Conservation (phyloP, 805 yeast species). For the Candida patagonica region DNA sequence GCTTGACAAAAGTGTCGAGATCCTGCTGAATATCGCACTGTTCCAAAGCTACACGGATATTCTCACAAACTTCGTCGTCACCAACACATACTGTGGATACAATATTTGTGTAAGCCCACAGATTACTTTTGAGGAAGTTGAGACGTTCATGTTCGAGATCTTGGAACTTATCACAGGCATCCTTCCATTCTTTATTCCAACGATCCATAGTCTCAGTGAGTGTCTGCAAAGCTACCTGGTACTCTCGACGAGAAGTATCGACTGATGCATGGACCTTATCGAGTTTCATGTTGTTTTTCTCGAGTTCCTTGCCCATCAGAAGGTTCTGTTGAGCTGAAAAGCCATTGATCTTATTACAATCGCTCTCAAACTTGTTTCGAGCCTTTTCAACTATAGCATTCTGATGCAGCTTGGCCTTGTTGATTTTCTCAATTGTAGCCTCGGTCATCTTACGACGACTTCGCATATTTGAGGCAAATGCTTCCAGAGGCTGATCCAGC, state of each 20-base stretch:
- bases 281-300: constrained; percentile 47
- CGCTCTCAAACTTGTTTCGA: constrained; percentile 43
- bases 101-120: constrained; percentile 72
- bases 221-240: constrained; percentile 44
- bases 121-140: constrained; percentile 54
- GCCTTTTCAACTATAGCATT: constrained; percentile 27
- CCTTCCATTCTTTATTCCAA: constrained; percentile 68
- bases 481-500: constrained; percentile 42
- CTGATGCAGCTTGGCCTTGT: constrained; percentile 35
- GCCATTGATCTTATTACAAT: constrained; percentile 50
- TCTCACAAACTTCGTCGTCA: constrained; percentile 70
- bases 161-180: constrained; percentile 53
- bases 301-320: constrained; percentile 66
- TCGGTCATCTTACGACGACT: constrained; percentile 51
- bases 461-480: constrained; percentile 43
- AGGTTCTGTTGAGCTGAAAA: constrained; percentile 54
- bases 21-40: constrained; percentile 56
- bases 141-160: constrained; percentile 63
- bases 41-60: constrained; percentile 57
- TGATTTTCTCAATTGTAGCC: constrained; percentile 45
- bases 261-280: constrained; percentile 38
- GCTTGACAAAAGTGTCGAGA: constrained; percentile 41
- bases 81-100: constrained; percentile 68
- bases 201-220: constrained; percentile 48
- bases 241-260: constrained; percentile 41